These are phyloP conservation scores for Kwoniella bestiolae DNA, from an alignment of 768 basidiomycete genomes.

Conservation along the genomic window DNA sequence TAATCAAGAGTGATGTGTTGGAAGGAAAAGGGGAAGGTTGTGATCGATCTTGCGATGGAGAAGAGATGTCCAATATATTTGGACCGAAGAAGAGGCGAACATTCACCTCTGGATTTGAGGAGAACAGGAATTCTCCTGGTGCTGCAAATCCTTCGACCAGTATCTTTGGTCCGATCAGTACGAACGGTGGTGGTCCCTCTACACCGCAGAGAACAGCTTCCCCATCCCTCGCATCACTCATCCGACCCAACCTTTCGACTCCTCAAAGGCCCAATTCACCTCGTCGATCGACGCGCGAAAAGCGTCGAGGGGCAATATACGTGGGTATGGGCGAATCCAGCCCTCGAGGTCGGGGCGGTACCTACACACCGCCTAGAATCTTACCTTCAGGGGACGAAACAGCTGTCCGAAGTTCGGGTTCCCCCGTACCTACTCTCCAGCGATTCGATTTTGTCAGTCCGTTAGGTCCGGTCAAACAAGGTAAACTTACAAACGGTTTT, in stretches of 20 bases:
- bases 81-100: slow-evolving; percentile 30
- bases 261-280: slow-evolving; percentile 41
- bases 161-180: slow-evolving; percentile 25
- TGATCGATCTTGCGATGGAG: background rate
- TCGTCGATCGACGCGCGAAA: slow-evolving; percentile 32
- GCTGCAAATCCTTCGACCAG: slow-evolving; percentile 1
- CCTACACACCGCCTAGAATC: slow-evolving; percentile 47
- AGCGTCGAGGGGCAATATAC: slow-evolving; percentile 32
- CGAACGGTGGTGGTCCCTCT: slow-evolving; percentile 1
- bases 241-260: slow-evolving; percentile 44
- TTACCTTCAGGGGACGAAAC: slow-evolving; percentile 50
- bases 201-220: slow-evolving; percentile 27
- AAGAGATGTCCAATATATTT: slow-evolving; percentile 12
- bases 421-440: slow-evolving; percentile 32
- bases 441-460: slow-evolving; percentile 53
- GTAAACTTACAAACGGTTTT: slow-evolving; percentile 21
- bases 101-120: background rate
- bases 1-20: slow-evolving; percentile 15
- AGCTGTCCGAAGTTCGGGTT: slow-evolving; percentile 22
- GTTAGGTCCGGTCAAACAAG: slow-evolving; percentile 40
- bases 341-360: slow-evolving; percentile 41
- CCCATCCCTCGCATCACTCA: slow-evolving; percentile 32
- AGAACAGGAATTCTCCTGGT: background rate
- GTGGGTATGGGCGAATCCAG: slow-evolving; percentile 38
- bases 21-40: slow-evolving; percentile 16